Evolutionary conservation across 352 stramenopile genomes (phyloP).

Genomic region (Pythium rishiriense): DNA sequence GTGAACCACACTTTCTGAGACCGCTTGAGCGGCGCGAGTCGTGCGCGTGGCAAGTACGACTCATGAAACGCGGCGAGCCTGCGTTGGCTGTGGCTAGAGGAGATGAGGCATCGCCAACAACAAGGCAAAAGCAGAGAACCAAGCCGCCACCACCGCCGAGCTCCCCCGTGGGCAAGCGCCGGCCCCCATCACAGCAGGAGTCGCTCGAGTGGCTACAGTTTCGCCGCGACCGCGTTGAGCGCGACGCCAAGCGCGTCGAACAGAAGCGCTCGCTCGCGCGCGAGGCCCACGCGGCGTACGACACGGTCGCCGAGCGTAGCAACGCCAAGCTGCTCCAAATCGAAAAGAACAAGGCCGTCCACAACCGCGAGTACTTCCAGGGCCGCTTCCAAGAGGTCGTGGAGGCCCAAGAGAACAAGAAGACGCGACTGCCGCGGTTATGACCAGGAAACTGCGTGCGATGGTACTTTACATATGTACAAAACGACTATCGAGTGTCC

Average conservation of each 20-base stretch:
- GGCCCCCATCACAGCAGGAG: slow-evolving; percentile 30
- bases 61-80: slow-evolving; percentile 34
- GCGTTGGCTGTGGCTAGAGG: background rate
- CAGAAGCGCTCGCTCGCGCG: slow-evolving; percentile 34
- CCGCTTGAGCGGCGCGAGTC: slow-evolving; percentile 1
- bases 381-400: slow-evolving; percentile 29
- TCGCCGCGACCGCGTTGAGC: slow-evolving; percentile 27
- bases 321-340: slow-evolving; percentile 56
- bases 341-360: slow-evolving; percentile 46
- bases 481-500: background rate
- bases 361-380: slow-evolving; percentile 50
- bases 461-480: background rate
- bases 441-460: background rate
- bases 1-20: background rate
- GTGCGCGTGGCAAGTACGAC: slow-evolving; percentile 50
- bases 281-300: slow-evolving; percentile 45
- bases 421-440: slow-evolving; percentile 9
- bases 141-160: background rate
- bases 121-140: background rate
- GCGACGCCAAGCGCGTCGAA: slow-evolving; percentile 1
- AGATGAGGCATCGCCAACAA: background rate
- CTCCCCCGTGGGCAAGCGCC: slow-evolving; percentile 6
- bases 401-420: slow-evolving; percentile 7
- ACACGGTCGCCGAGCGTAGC: slow-evolving; percentile 44
- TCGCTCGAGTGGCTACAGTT: slow-evolving; percentile 45